A percentile compares a stretch with the other conserved stretches of the same genome.
Evolutionary conservation across 1,139 yeast species (phyloP).

Genomic region (Taphrina deformans): DNA sequence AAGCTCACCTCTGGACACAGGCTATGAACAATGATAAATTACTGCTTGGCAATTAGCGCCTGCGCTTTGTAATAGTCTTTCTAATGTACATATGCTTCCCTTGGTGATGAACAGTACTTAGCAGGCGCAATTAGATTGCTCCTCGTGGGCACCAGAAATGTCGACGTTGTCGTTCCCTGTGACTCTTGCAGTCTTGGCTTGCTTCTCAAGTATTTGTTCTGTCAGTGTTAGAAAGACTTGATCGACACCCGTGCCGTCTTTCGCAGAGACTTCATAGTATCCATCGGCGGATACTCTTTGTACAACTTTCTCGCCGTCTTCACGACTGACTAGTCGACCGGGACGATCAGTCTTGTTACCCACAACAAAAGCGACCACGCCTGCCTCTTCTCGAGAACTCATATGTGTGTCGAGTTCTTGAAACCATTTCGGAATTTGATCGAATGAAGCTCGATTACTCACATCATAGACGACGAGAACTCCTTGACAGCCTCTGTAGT

Average conservation of each 20-base stretch:
- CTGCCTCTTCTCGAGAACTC: neutral
- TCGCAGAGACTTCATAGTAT: conserved; percentile 21
- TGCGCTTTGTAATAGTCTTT: neutral
- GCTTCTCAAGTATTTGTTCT: conserved; percentile 7
- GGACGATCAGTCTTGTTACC: conserved; percentile 32
- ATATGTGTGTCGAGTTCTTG: conserved; percentile 21
- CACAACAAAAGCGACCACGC: conserved; percentile 20
- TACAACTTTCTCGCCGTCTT: conserved; percentile 19
- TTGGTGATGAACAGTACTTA: neutral
- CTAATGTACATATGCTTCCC: conserved; percentile 2
- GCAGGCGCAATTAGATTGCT: neutral
- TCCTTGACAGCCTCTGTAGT: conserved; percentile 32
- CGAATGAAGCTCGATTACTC: conserved; percentile 26
- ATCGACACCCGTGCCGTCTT: conserved; percentile 10
- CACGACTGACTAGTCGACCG: conserved; percentile 19
- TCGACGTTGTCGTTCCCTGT: neutral
- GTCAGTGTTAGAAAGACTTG: conserved; percentile 17
- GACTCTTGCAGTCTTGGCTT: neutral
- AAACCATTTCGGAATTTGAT: conserved; percentile 28
- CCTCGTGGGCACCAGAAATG: neutral
- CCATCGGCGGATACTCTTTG: conserved; percentile 16
- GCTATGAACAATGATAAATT: neutral
- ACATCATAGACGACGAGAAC: conserved; percentile 26
- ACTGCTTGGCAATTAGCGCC: conserved; percentile 2
- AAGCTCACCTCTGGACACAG: conserved; percentile 1